Conservation (phyloP, 148 eudicot species). For the Silene latifolia region DNA sequence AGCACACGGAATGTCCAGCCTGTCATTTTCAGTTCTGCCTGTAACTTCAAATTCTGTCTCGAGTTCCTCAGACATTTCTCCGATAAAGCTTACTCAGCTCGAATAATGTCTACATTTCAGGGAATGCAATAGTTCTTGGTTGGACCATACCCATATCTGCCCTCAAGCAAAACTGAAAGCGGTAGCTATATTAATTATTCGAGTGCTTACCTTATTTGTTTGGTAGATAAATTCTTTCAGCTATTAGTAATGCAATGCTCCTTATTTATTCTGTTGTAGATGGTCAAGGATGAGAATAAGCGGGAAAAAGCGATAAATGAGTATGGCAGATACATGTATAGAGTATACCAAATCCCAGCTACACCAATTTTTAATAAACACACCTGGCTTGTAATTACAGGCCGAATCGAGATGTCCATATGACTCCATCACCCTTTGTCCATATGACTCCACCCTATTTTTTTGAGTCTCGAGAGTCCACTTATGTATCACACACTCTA, state of each 20-base stretch:
- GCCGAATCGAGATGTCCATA: no score
- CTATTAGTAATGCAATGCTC: not conserved
- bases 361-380: no score
- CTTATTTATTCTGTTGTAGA: no score
- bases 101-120: slow-evolving; percentile 11
- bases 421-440: no score
- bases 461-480: no score
- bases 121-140: slow-evolving; percentile 18
- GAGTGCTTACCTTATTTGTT: not conserved
- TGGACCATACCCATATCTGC: slow-evolving; percentile 15
- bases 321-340: not conserved
- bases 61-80: not conserved
- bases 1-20: no score
- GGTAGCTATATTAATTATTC: not conserved
- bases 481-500: no score
- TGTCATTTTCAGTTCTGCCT: slow-evolving; percentile 23
- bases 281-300: no score
- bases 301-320: not conserved
- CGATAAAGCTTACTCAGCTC: not conserved
- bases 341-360: no score
- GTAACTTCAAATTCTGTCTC: not conserved
- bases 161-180: not conserved
- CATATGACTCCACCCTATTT: no score
- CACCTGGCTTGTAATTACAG: no score
- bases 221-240: not conserved